Base-by-base conservation (phyloP, 192 early-diverging fungal genomes). In the Coemansia umbellata region DNA sequence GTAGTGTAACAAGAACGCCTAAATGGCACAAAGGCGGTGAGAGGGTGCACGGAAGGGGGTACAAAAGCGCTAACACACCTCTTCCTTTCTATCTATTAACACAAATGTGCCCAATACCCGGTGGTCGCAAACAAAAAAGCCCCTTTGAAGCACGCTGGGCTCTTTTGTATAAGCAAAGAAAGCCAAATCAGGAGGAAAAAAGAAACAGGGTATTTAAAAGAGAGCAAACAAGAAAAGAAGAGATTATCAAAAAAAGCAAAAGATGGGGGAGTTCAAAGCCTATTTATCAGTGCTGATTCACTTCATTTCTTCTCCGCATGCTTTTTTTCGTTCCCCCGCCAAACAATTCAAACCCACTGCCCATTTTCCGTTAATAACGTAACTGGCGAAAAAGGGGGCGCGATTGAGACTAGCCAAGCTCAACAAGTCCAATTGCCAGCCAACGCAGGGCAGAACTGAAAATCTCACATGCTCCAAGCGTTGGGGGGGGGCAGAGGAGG, bases 211-310 rank as follows among this genome's bases (percentile, higher is more conserved):
- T 8, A 35, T 8, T 35, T 35, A 14, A 35, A 39, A 39, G n/a
- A 15, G 37, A 39, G 52, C 47, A 24, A 42, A 42, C 26, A 41
- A 33, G 31, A 56, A 30, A 24, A 22, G 19, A 22, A 56, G 37
- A 37, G 24, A 30, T 33, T 21, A 31, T 40, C 35, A 24, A 26
- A 21, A 53, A 13, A 53, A 47, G 37, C 8, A 56, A 33, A 47
- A 47, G 24, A 2, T 35, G 33, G 33, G 33, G 32, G 23, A 39
- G 24, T 18, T 35, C 10, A 14, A 8, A 35, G n/a, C n/a, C n/a
- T 2, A 14, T 35, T 35, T 8, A 14, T 2, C 33, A 35, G n/a
- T 8, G 33, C 33, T 8, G 33, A 13, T 14, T 35, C 33, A 13
- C n/a, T 35, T 35, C 9, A 13, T 2, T 14, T 35, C 33, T 35